Evolutionary conservation across 2,329 filamentous ascomycete genomes (phyloP), one percentile per base, ranked within the genome.

Genomic region (Nothophoma quercina): DNA sequence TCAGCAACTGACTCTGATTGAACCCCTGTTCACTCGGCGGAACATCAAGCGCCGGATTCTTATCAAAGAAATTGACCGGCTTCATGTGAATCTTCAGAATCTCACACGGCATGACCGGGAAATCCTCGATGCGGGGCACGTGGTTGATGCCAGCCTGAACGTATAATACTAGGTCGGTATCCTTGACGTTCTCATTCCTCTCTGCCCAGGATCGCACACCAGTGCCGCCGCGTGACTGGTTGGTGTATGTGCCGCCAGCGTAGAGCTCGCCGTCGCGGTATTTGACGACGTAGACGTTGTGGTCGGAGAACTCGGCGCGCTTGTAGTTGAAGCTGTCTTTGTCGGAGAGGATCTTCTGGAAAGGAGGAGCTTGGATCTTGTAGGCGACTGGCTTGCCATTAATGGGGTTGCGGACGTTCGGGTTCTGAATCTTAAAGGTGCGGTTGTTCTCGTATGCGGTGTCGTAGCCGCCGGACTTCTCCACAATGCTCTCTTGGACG

Each of bases 131-230:
- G 28, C 81, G 69, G 0, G 80, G 79, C 49, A 84, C 77, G 55
- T 85, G 83, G 22, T 83, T 85, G 52, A 85, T 78, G 16, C 82
- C 82, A 25, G 85, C 83, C 61, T 85, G 83, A 15, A 85, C 69
- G 52, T 79, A 86, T 42, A 83, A 74, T 3, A 85, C 83, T 13
- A 85, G 75, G 63, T 86, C 82, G 4, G 79, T 77, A 52, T 85
- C 81, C 48, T 80, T 78, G 42, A 84, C 80, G 38, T 74, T 75
- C 50, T 84, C 82, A 50, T 81, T 77, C n/a, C 81, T 74, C 13
- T 79, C 74, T 0, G 79, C 81, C 76, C 79, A 82, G 33, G 71
- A 68, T 50, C 76, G 70, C 30, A 81, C 81, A 53, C 81, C 74
- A 18, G 73, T 75, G 48, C 80, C 70, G 48, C 82, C 77, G 59